Evolutionary conservation across 2,329 filamentous ascomycete species (phyloP).

Genomic region (Fusarium sp.): DNA sequence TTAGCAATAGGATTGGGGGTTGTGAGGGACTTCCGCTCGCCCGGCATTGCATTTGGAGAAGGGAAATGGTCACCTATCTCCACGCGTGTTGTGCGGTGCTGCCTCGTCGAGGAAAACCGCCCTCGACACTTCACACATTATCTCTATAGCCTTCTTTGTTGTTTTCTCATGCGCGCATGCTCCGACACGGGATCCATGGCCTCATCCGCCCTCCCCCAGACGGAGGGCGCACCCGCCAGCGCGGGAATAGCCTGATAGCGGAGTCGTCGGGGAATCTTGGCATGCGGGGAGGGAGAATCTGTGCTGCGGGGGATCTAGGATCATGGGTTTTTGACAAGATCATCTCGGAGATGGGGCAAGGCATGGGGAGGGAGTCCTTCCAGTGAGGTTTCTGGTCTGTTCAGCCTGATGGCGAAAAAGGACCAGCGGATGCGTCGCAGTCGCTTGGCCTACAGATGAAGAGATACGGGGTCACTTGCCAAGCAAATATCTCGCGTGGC

Average conservation of each 20-base stretch:
- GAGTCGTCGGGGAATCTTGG: conserved; percentile 17
- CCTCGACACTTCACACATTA: background rate
- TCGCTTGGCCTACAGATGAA: background rate
- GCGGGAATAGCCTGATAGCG: conserved; percentile 7
- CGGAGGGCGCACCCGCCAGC: background rate
- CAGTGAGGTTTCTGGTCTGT: background rate
- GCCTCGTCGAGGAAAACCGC: conserved; percentile 16
- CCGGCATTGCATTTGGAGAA: conserved; percentile 4
- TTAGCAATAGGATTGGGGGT: background rate
- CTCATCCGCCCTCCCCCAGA: background rate
- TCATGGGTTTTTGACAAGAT: background rate
- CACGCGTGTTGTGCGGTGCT: conserved; percentile 7
- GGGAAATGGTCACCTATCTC: background rate
- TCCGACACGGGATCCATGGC: background rate
- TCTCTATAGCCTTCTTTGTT: background rate
- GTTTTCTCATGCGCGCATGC: background rate
- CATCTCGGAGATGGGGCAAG: conserved; percentile 9
- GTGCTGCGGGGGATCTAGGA: conserved; percentile 12
- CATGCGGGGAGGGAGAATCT: conserved; percentile 18
- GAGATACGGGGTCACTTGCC: conserved; percentile 1
- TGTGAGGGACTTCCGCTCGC: conserved; percentile 19
- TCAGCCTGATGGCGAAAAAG: conserved; percentile 7
- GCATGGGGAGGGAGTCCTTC: background rate
- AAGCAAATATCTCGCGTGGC: conserved; percentile 21
- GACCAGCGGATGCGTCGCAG: background rate